Conservation (phyloP, 306 rosid species). For the Betula pendula region DNA sequence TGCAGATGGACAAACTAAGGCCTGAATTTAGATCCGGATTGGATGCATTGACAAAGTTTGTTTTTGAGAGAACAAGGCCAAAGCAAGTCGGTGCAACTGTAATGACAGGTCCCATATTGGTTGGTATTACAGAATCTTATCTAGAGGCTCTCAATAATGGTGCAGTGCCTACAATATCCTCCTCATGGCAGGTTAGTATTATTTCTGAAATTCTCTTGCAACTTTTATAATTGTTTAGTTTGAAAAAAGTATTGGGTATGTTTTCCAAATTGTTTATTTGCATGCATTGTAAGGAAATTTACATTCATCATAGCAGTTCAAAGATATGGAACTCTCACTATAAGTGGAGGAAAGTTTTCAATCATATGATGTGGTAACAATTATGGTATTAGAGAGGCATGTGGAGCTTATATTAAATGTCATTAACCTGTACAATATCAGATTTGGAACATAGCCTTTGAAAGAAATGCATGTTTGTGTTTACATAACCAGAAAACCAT, state of each 20-base stretch:
- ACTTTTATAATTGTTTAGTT: neutral
- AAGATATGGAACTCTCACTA: neutral
- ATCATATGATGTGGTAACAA: neutral
- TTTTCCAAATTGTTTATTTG: neutral
- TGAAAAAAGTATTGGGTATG: neutral
- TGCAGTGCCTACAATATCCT: constrained; percentile 93
- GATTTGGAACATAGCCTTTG: neutral
- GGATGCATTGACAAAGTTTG: constrained; percentile 80
- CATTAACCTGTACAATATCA: neutral
- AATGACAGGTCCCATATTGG: constrained; percentile 90
- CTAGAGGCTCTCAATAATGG: constrained; percentile 90
- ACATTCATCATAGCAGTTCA: neutral
- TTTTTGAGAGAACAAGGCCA: constrained; percentile 92
- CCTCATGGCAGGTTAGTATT: constrained; percentile 92
- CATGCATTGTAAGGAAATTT: neutral
- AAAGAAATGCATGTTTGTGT: neutral
- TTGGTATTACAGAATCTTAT: constrained; percentile 85
- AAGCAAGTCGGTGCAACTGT: constrained; percentile 94
- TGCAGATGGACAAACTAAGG: constrained; percentile 73
- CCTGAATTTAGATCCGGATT: constrained; percentile 85
- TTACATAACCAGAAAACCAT: neutral
- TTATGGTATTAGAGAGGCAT: neutral
- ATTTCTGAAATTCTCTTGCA: constrained; percentile 3
- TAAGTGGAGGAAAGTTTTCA: neutral
- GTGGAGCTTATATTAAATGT: neutral